Conservation (phyloP, 1,139 yeast genomes). For the Kazachstania sp. region DNA sequence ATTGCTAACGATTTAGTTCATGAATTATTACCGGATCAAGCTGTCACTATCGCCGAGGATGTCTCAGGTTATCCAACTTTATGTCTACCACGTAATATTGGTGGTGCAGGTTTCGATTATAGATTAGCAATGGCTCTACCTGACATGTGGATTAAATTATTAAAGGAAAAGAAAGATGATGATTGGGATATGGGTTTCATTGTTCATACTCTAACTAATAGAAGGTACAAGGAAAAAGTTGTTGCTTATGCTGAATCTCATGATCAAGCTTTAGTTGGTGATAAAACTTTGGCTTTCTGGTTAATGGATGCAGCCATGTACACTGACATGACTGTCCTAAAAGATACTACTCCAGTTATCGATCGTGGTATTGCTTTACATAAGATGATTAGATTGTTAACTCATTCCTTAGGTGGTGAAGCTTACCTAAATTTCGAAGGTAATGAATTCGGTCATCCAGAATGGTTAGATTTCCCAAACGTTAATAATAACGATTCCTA, state of each 20-base stretch:
- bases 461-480: slow-evolving; percentile 96
- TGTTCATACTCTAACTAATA: slow-evolving; percentile 73
- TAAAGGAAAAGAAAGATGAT: slow-evolving; percentile 78
- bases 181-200: slow-evolving; percentile 86
- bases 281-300: slow-evolving; percentile 95
- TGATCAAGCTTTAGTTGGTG: slow-evolving; percentile 97
- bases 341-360: slow-evolving; percentile 65
- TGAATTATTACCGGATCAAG: slow-evolving; percentile 43
- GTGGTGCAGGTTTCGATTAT: slow-evolving; percentile 92
- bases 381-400: slow-evolving; percentile 77
- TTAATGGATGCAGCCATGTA: slow-evolving; percentile 98
- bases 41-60: slow-evolving; percentile 88
- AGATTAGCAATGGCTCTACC: slow-evolving; percentile 96
- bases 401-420: slow-evolving; percentile 90
- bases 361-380: slow-evolving; percentile 88
- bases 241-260: slow-evolving; percentile 93
- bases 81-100: slow-evolving; percentile 61
- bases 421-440: slow-evolving; percentile 95
- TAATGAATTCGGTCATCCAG: slow-evolving; percentile 98
- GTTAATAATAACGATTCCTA: slow-evolving; percentile 80
- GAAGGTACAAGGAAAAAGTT: slow-evolving; percentile 83
- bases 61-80: slow-evolving; percentile 97
- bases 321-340: slow-evolving; percentile 78
- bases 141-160: slow-evolving; percentile 95
- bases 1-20: slow-evolving; percentile 72